Percentiles rank a stretch among this genome's conserved stretches.
phyloP scores from a whole-genome alignment of 1,284 basidiomycete genomes.

The Puccinia sorghi region DNA sequence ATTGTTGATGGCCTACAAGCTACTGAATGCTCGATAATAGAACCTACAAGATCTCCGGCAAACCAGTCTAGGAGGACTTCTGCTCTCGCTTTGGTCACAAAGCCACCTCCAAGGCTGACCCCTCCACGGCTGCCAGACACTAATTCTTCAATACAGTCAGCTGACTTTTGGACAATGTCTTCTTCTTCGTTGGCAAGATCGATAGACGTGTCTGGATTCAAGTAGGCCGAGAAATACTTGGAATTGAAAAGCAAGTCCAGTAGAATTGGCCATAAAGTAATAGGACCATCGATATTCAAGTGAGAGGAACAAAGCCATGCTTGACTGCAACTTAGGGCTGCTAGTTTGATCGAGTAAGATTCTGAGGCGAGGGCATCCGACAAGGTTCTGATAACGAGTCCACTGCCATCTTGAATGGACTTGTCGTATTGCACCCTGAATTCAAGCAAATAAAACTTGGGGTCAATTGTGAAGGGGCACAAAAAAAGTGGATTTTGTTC shows the following conservation, averaged over 20 bases:
- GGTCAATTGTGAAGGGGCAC: too few relatives aligned
- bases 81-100: constrained; percentile 52
- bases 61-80: constrained; percentile 53
- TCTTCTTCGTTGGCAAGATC: constrained; percentile 44
- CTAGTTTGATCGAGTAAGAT: constrained; percentile 46
- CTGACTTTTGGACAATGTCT: constrained; percentile 51
- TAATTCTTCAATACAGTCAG: constrained; percentile 55
- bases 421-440: constrained; percentile 51
- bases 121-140: constrained; percentile 50
- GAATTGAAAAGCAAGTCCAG: constrained; percentile 25
- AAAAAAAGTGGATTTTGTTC: background rate
- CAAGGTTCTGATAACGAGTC: constrained; percentile 50
- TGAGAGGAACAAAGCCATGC: constrained; percentile 36
- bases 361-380: constrained; percentile 51
- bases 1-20: constrained; percentile 12
- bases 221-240: constrained; percentile 14
- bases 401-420: constrained; percentile 50
- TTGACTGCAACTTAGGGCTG: constrained; percentile 29
- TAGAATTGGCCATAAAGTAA: constrained; percentile 38
- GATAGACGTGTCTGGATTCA: constrained; percentile 42
- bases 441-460: constrained; percentile 1
- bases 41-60: constrained; percentile 12
- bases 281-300: constrained; percentile 31
- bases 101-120: constrained; percentile 50
- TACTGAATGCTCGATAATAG: constrained; percentile 41